Percentiles rank a stretch among this genome's conserved stretches.
phyloP scores from a whole-genome alignment of 208 protist species.

The Acanthamoeba royreba region DNA sequence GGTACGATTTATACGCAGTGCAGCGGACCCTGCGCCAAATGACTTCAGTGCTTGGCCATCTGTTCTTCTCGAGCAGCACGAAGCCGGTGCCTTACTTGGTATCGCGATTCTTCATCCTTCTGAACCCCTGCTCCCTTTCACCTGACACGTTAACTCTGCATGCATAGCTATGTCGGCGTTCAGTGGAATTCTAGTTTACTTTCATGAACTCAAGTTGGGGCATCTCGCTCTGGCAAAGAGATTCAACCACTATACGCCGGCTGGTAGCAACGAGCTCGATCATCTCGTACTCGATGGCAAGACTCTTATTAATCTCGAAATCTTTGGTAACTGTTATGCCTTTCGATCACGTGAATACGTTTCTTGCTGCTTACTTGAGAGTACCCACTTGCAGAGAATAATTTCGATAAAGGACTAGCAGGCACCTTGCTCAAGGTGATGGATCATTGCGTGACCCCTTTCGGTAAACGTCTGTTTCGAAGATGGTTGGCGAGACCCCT shows the following conservation, averaged over 20 bases:
- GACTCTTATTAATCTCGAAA: constrained; percentile 69
- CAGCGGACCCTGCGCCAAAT: not conserved
- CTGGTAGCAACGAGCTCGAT: not conserved
- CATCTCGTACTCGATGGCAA: constrained; percentile 65
- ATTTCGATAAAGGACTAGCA: constrained; percentile 43
- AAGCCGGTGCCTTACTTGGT: not conserved
- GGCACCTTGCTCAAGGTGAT: constrained; percentile 69
- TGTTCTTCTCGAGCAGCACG: not conserved
- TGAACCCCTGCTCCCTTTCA: not conserved
- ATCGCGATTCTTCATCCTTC: not conserved
- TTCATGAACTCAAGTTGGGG: constrained; percentile 55
- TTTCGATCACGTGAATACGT: not conserved
- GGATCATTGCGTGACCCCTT: constrained; percentile 62
- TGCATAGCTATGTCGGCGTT: constrained; percentile 47
- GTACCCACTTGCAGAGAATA: constrained; percentile 59
- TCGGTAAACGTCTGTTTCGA: constrained; percentile 68
- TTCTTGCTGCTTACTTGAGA: not conserved
- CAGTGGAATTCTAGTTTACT: constrained; percentile 59
- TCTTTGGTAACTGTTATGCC: constrained; percentile 50
- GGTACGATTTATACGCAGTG: too few species aligned
- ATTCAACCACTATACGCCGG: not conserved
- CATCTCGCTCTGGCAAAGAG: not conserved
- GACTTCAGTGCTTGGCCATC: not conserved
- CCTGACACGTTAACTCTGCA: not conserved
- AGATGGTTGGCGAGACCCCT: constrained; percentile 69